Conservation (phyloP, 768 basidiomycete genomes). For the Trametes coccinea region DNA sequence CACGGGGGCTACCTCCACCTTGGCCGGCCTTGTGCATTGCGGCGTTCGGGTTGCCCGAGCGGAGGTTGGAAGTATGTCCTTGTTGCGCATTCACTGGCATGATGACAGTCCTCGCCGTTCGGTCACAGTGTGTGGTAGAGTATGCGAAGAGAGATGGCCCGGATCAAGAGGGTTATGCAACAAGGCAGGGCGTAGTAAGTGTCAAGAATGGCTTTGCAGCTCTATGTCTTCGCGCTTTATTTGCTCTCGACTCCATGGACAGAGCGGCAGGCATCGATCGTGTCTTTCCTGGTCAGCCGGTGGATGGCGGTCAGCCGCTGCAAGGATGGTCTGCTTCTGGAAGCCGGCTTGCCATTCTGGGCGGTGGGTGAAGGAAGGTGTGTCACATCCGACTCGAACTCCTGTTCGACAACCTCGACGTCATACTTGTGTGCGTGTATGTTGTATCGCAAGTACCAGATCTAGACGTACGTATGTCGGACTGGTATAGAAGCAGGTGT, state of each 20-base stretch:
- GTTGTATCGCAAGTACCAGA: too few species aligned
- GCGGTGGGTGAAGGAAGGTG: neutral
- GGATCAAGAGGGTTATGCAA: too few species aligned
- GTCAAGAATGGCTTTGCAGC: too few species aligned
- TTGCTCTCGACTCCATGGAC: too few species aligned
- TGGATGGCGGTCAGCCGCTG: neutral
- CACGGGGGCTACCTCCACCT: conserved; percentile 10
- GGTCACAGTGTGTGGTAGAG: too few species aligned
- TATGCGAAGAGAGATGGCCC: neutral
- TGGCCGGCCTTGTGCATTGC: neutral
- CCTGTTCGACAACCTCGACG: neutral
- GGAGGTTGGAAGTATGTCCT: conserved; percentile 2
- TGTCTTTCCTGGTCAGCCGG: neutral
- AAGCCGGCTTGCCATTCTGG: conserved; percentile 1
- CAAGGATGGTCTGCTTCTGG: neutral
- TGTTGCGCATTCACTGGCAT: neutral
- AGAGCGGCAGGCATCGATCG: neutral
- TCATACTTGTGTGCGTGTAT: neutral
- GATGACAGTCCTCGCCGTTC: neutral
- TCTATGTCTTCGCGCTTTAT: too few species aligned
- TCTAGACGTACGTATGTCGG: too few species aligned
- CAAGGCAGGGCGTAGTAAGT: too few species aligned
- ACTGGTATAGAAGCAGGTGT: too few species aligned
- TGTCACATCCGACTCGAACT: neutral
- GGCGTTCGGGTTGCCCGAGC: conserved; percentile 9